Base-by-base conservation (phyloP, 345 rosid species). In the Lumnitzera littorea region DNA sequence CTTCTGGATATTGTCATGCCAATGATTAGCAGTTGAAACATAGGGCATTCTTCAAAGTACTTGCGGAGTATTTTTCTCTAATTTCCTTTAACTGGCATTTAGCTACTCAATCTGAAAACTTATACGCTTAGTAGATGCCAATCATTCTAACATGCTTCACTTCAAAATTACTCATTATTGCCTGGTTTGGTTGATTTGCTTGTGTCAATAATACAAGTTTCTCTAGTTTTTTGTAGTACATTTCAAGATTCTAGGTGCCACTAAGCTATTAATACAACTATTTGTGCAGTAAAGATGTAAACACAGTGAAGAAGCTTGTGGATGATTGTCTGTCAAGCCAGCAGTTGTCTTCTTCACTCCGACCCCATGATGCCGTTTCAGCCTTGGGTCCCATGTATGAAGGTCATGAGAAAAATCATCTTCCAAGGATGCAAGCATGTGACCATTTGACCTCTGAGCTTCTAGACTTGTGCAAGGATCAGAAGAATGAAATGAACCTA, bases 361-460 rank as follows among this genome's bases (percentile, higher is more conserved):
- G 99, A 24, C 99, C 97, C 61, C 97, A 95, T 58, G 97, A 91
- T 80, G 97, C 95, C 48, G 99, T 95, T 74, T 88, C 97, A 48
- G 99, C 97, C n/a, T 80, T 95, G 67, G 97, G 99, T 72, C 97
- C 89, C 60, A 88, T 95, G 97, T 91, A 91, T 70, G 97, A 95
- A 67, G 94, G 85, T 70, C 99, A 95, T 66, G 96, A 88, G 67
- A 88, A 91, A 82, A 83, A 67, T 74, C 96, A 88, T 64, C 86
- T 95, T 47, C 96, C 99, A 24, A 86, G 46, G 68, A 91, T 95
- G 91, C 76, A 79, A 70, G 72, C 81, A 65, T 85, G 95, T 71
- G 83, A 78, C 41, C 72, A 43, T 67, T 76, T 76, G 15, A 77
- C 91, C 48, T 75, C 77, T 62, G 76, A 84, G 69, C 82, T 95